Base-by-base conservation (phyloP, 2,329 filamentous ascomycete species). In the Cladophialophora carrionii region DNA sequence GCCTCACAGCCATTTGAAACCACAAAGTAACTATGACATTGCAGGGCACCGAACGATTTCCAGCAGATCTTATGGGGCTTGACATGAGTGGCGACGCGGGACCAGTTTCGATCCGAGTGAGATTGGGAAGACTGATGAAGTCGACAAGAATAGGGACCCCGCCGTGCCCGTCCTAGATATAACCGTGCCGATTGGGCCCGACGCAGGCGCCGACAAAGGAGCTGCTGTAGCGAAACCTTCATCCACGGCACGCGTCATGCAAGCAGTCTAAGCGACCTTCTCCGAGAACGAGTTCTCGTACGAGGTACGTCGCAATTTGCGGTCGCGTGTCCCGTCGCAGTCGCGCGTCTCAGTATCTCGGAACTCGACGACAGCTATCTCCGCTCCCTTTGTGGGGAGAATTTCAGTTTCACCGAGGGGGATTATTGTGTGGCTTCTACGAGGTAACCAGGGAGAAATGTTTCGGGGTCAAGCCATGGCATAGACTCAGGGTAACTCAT, bases 201-300 rank as follows among this genome's bases (percentile, higher is more conserved):
- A 29, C 8, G 20, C 26, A 2, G 8, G 22, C 14, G 26, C 26
- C 26, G 26, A 29, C 26, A 29, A 29, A 31, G 29, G 14, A 31
- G 52, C 12, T 20, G 10, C 29, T 31, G 52, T n/a, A 54, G 52
- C 52, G 24, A 34, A 54, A 31, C 26, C 5, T 54, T 22, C 29
- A 54, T 31, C 26, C 26, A 32, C 29, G 52, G 52, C 54, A 22
- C 24, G 32, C 54, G 54, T 37, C 32, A 57, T 57, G 54, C 54
- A 57, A 43, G 26, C 54, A 57, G 20, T 57, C 41, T 57, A 46
- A 34, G 52, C 52, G 26, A 54, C 29, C 29, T 43, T n/a, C 17
- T 20, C 37, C 37, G 6, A 17, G 37, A n/a, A n/a, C 37, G 17
- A 8, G 37, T 29, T 6, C 37, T n/a, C 37, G 37, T 43, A n/a